Evolutionary conservation across 495 filamentous ascomycete genomes (phyloP), one percentile per base, ranked within the genome.

Genomic region (Penicillium ucsense): DNA sequence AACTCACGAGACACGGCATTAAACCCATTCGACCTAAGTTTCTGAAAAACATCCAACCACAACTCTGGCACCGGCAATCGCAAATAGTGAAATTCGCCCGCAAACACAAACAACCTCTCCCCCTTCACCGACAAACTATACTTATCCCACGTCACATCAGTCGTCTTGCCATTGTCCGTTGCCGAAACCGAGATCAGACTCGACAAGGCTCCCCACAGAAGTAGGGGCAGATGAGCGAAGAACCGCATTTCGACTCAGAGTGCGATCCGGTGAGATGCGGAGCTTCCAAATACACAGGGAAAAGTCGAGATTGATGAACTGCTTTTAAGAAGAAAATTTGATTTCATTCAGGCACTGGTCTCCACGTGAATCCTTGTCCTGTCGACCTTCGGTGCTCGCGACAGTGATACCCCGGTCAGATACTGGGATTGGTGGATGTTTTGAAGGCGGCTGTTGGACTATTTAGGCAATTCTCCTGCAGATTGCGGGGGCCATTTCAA

Each of bases 31-130:
- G 80, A 76, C 49, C 77, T 75, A 38, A 82, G 61, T 53, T 84
- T 84, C 52, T 83, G 67, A 8, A 82, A 70, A n/a, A 82, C 61
- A 58, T 83, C 79, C 4, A 72, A 57, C 78, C 79, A 83, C 9
- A 83, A 50, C 32, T 76, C 75, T 0, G 78, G 80, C 3, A 79
- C 76, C 0, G 78, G 78, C 7, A 79, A 62, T 38, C 78, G 67
- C 61, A 67, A 66, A 45, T 78, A 80, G 49, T 82, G 77, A 20
- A 82, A 75, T 57, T 83, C 78, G 9, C 75, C 79, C 0, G 78
- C 68, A 55, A 74, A 80, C 39, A 82, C 58, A 45, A 75, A 79
- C 6, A 82, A 52, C 12, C 80, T 57, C 50, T 78, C 65, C 6
- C 77, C 78, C 28, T 79, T 77, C 33, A 82, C 61, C 6, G 65